Evolutionary conservation across 106 monocot species (phyloP).

Genomic region (Dioscorea zingiberensis): DNA sequence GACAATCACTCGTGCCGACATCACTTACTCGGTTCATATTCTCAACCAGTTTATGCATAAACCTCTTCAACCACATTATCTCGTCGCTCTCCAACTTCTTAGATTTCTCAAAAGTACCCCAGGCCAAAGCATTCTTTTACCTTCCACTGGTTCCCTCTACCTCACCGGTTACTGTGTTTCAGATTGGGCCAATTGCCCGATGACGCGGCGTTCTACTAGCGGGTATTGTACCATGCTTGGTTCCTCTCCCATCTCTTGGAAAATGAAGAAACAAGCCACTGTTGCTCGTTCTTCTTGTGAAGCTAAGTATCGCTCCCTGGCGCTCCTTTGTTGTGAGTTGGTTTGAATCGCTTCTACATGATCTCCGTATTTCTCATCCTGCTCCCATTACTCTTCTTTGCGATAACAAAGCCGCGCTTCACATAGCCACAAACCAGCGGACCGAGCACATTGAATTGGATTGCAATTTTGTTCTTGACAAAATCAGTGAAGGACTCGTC

Average conservation of each 20-base stretch:
- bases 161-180: too few species aligned
- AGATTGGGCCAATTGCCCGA: too few species aligned
- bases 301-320: constrained; percentile 15
- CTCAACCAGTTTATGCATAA: neutral
- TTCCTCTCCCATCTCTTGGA: constrained; percentile 1
- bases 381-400: constrained; percentile 3
- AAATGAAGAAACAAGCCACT: constrained; percentile 7
- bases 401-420: constrained; percentile 17
- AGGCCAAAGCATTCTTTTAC: constrained; percentile 5
- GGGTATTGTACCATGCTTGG: constrained; percentile 12
- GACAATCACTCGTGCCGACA: neutral
- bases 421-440: constrained; percentile 20
- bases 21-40: constrained; percentile 1
- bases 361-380: neutral
- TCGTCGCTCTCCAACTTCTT: neutral
- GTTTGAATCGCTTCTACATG: too few species aligned
- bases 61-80: neutral
- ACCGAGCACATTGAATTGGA: too few species aligned
- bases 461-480: constrained; percentile 17
- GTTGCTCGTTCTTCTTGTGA: constrained; percentile 13
- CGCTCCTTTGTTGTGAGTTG: too few species aligned
- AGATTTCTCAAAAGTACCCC: neutral
- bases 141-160: too few species aligned
- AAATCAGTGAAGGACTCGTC: constrained; percentile 1
- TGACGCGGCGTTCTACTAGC: too few species aligned